phyloP scores from a whole-genome alignment of 2,329 filamentous ascomycete genomes.

The Metarhizium robertsii region DNA sequence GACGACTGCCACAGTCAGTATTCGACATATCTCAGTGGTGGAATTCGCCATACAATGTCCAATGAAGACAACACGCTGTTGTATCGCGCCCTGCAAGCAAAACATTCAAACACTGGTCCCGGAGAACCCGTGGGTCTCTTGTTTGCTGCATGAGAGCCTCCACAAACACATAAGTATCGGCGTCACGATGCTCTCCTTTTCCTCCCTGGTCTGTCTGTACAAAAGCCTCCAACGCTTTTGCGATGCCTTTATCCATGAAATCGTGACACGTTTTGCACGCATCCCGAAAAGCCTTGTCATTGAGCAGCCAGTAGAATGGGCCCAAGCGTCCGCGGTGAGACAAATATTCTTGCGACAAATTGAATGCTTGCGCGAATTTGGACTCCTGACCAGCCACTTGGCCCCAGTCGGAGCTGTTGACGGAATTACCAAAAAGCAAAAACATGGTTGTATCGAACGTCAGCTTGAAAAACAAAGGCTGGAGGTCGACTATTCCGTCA shows the following conservation, averaged over 20 bases:
- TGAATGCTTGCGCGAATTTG: conserved; percentile 11
- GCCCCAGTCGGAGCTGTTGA: conserved; percentile 17
- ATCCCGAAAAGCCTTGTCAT: conserved; percentile 3
- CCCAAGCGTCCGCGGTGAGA: conserved; percentile 7
- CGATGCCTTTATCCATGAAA: conserved; percentile 3
- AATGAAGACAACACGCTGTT: conserved; percentile 13
- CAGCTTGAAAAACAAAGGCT: conserved; percentile 34
- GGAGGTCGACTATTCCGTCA: conserved; percentile 25
- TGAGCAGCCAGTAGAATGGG: conserved; percentile 5
- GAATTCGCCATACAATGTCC: conserved; percentile 9
- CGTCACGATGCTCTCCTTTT: neutral
- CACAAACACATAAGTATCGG: conserved; percentile 8
- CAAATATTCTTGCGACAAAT: conserved; percentile 5
- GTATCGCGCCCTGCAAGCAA: conserved; percentile 15
- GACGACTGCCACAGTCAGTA: neutral
- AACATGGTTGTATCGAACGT: conserved; percentile 35
- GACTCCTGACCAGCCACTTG: conserved; percentile 1
- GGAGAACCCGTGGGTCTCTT: conserved; percentile 6
- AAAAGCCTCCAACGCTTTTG: neutral
- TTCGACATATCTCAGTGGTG: too few species aligned
- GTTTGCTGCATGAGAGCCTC: conserved; percentile 9
- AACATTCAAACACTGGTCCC: conserved; percentile 10
- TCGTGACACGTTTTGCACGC: conserved; percentile 5
- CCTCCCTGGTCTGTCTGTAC: neutral
- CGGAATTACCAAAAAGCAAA: conserved; percentile 47